These are phyloP conservation scores for Eremothecium sinecaudum DNA, from an alignment of 1,139 yeast species.

Conservation along the genomic window DNA sequence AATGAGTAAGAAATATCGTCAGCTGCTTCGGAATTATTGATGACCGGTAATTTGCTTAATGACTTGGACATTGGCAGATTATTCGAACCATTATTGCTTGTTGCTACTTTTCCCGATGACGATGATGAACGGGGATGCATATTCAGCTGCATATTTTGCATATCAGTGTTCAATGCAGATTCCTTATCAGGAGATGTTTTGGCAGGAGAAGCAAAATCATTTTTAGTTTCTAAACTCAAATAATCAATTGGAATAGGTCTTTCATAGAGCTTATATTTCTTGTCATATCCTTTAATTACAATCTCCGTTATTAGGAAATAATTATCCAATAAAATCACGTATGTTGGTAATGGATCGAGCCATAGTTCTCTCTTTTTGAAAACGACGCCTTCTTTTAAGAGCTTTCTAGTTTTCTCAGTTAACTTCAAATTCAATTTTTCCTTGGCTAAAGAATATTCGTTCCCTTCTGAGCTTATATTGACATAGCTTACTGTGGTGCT, in stretches of 20 bases:
- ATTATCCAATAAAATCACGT: slow-evolving; percentile 62
- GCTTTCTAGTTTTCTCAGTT: slow-evolving; percentile 45
- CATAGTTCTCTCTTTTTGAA: slow-evolving; percentile 54
- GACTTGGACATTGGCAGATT: slow-evolving; percentile 14
- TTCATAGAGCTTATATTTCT: slow-evolving; percentile 40
- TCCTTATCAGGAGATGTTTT: slow-evolving; percentile 1
- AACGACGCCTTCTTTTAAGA: slow-evolving; percentile 54
- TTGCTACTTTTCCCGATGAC: slow-evolving; percentile 15
- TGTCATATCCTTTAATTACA: slow-evolving; percentile 17
- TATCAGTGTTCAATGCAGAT: neutral
- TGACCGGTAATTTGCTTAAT: slow-evolving; percentile 12
- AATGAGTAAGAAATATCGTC: slow-evolving; percentile 34
- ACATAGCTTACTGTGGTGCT: slow-evolving; percentile 26
- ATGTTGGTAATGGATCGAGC: slow-evolving; percentile 42
- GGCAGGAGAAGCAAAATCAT: slow-evolving; percentile 8
- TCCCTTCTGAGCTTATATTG: slow-evolving; percentile 23
- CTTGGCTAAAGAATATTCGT: slow-evolving; percentile 31
- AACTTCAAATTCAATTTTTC: slow-evolving; percentile 41
- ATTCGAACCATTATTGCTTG: slow-evolving; percentile 18
- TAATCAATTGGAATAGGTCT: slow-evolving; percentile 55
- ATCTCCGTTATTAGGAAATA: slow-evolving; percentile 58
- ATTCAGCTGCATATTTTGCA: neutral
- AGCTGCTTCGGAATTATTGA: slow-evolving; percentile 16
- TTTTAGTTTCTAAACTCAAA: slow-evolving; percentile 42
- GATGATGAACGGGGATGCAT: slow-evolving; percentile 7